Conservation (phyloP, 257 asterid genomes). For the Salvia rosmarinus region DNA sequence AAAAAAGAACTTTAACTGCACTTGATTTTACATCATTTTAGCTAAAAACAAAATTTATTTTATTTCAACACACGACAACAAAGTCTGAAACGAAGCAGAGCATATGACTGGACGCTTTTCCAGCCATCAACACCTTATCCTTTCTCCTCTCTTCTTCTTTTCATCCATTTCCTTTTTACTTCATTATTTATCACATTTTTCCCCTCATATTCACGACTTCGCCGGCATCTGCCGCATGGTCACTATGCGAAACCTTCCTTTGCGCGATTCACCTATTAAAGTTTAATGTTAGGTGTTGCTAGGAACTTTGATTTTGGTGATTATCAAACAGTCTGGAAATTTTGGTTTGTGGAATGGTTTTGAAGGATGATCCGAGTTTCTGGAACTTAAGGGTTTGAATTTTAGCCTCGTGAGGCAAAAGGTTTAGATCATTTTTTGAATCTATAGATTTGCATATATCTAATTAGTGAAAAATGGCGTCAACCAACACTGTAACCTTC, state of each 20-base stretch:
- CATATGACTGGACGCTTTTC: too few relatives aligned
- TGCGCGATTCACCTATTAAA: neutral
- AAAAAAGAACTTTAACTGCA: too few relatives aligned
- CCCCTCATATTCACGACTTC: neutral
- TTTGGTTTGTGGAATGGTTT: neutral
- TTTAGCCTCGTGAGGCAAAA: too few relatives aligned
- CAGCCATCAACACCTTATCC: too few relatives aligned
- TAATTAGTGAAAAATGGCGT: conserved; percentile 36
- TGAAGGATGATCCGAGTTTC: too few relatives aligned
- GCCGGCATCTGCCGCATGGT: neutral
- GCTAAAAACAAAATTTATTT: too few relatives aligned
- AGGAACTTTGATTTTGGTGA: neutral
- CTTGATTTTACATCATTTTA: too few relatives aligned
- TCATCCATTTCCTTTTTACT: too few relatives aligned
- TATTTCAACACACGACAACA: too few relatives aligned
- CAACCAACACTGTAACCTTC: conserved; percentile 38
- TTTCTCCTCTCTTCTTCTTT: too few relatives aligned
- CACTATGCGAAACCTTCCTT: neutral
- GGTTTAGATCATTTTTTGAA: neutral
- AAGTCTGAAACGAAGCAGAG: too few relatives aligned
- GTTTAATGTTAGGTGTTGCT: neutral
- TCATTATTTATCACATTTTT: neutral
- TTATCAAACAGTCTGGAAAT: neutral
- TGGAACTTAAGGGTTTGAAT: too few relatives aligned
- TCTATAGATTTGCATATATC: neutral